Evolutionary conservation across 2,329 filamentous ascomycete genomes (phyloP), one percentile per base, ranked within the genome.

Genomic region (Trematosphaeria pertusa): DNA sequence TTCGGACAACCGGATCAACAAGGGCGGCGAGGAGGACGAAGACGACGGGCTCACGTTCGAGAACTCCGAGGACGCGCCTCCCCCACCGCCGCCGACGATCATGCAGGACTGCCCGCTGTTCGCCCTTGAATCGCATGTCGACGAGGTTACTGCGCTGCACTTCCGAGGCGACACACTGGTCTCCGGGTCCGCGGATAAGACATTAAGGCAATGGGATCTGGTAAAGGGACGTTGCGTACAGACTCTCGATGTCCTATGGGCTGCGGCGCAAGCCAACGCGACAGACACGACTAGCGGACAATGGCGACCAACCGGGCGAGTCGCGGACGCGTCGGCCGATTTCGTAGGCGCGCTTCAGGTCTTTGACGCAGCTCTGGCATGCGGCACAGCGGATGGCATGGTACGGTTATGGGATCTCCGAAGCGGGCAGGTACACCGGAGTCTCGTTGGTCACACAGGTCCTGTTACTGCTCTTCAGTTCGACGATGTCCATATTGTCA

Each of bases 161-260:
- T 96, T 99, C 75, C 83, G 86, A 49, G 89, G 89, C 44, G 87
- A 96, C 58, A 91, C 90, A 0, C 81, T 99, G 12, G 91, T 99
- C 22, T 99, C 94, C 2, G 94, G 94, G 10, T 97, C 93, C 6
- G 88, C 94, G 0, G 94, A 99, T 76, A 99, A 99, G 80, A 99
- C 94, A 1, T 79, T 99, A 44, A 87, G 94, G 34, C 94, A 99
- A 71, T 99, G 94, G 94, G 94, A 99, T 77, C 81, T 99, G 38
- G 89, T 93, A 63, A 97, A 92, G 70, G 94, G 94, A n/a, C 88
- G 94, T 37, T 97, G 94, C 71, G 89, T 99, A 43, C 94, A 99
- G 74, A 99, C 94, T 2, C 79, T 99, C 37, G 94, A 99, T 73
- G 93, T 99, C 5, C 88, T 99, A 70, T 99, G 94, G 94, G 94